A percentile compares a stretch with the other conserved stretches of the same genome.
These are phyloP conservation scores for Silene conica DNA, from an alignment of 148 eudicot species.

Conservation along the genomic window DNA sequence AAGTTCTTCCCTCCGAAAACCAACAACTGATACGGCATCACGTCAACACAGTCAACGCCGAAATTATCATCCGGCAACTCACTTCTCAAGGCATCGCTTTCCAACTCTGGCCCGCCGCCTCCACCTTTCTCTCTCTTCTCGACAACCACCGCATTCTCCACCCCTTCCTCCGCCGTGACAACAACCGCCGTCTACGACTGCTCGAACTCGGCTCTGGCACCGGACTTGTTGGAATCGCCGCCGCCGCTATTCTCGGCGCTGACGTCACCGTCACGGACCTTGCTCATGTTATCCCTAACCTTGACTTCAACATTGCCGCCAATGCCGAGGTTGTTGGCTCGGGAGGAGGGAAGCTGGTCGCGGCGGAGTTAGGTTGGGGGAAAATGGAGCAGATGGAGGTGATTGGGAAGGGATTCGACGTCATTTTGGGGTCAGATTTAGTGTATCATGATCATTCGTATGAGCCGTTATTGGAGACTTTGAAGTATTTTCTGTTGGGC, in stretches of 20 bases:
- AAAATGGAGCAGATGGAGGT: constrained; percentile 48
- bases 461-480: constrained; percentile 56
- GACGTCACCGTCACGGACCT: constrained; percentile 75
- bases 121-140: constrained; percentile 51
- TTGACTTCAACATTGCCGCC: constrained; percentile 44
- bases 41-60: constrained; percentile 42
- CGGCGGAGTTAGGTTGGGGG: constrained; percentile 70
- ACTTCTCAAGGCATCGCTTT: constrained; percentile 68
- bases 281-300: constrained; percentile 55
- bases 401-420: constrained; percentile 51
- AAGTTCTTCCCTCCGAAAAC: background rate
- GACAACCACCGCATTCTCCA: constrained; percentile 19
- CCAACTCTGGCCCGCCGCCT: constrained; percentile 88
- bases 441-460: constrained; percentile 77
- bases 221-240: constrained; percentile 71
- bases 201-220: constrained; percentile 90
- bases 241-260: constrained; percentile 63
- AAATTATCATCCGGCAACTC: constrained; percentile 53
- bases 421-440: constrained; percentile 67
- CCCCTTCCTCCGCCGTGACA: background rate
- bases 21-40: constrained; percentile 25
- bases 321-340: constrained; percentile 30
- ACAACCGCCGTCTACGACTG: constrained; percentile 38
- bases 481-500: constrained; percentile 41
- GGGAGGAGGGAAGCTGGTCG: constrained; percentile 44